phyloP scores from a whole-genome alignment of 2,329 filamentous ascomycete genomes.

The Clonostachys solani region DNA sequence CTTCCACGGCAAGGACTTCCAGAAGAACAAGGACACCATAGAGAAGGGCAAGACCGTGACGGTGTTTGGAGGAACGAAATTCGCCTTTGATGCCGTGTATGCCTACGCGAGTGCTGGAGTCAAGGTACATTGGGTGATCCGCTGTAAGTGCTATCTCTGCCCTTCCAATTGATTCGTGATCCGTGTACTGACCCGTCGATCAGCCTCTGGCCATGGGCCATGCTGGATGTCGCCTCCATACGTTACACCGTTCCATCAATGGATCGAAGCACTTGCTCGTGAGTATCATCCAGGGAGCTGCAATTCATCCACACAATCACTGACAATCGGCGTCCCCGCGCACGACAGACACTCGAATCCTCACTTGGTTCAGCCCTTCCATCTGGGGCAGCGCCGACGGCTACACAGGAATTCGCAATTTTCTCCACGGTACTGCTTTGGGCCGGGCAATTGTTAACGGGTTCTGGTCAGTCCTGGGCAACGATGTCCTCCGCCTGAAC shows the following conservation, averaged over 20 bases:
- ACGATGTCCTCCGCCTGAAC: conserved; percentile 39
- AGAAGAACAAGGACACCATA: conserved; percentile 20
- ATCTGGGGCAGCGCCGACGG: conserved; percentile 57
- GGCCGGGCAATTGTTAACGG: conserved; percentile 39
- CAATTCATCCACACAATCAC: no score
- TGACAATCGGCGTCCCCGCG: no score
- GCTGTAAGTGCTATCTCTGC: conserved; percentile 11
- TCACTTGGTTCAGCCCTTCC: conserved; percentile 59
- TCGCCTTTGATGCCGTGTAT: conserved; percentile 53
- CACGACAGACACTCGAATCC: not conserved
- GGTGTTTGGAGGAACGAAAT: conserved; percentile 53
- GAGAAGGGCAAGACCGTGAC: conserved; percentile 18
- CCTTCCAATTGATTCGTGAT: no score
- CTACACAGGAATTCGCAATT: conserved; percentile 36
- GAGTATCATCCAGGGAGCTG: not conserved
- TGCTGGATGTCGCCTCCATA: conserved; percentile 49
- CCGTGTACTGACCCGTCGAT: not conserved
- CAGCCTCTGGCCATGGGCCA: conserved; percentile 44
- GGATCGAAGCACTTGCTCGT: conserved; percentile 52
- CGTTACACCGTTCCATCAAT: conserved; percentile 56
- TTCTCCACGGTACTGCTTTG: conserved; percentile 44
- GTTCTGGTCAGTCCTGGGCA: conserved; percentile 44
- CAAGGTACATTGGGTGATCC: conserved; percentile 46
- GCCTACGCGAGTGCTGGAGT: conserved; percentile 41
- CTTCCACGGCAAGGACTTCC: conserved; percentile 33